phyloP scores from a whole-genome alignment of 805 yeast genomes.

The Zygosaccharomyces kombuchaensis region DNA sequence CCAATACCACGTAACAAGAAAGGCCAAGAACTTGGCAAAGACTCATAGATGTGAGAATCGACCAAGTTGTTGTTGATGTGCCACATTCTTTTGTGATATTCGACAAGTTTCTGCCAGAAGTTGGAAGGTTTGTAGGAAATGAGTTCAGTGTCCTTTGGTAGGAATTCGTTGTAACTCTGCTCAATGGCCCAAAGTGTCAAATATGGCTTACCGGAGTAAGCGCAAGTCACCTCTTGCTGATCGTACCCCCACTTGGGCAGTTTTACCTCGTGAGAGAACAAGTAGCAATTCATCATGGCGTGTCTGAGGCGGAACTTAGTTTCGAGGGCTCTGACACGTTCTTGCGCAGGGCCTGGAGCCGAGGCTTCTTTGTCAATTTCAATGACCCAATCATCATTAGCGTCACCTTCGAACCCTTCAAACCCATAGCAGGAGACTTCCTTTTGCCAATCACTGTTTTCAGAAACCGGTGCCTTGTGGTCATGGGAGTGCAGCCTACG shows the following conservation, averaged over 20 bases:
- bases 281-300: conserved; percentile 72
- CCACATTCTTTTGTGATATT: conserved; percentile 75
- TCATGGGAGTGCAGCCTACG: conserved; percentile 81
- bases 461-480: conserved; percentile 72
- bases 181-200: conserved; percentile 72
- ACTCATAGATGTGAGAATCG: conserved; percentile 66
- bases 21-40: conserved; percentile 73
- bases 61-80: conserved; percentile 64
- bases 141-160: conserved; percentile 43
- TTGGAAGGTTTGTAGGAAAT: conserved; percentile 50
- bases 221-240: conserved; percentile 82
- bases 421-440: conserved; percentile 75
- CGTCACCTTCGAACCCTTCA: conserved; percentile 74
- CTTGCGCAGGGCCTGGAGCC: conserved; percentile 47
- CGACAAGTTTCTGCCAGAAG: conserved; percentile 57
- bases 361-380: conserved; percentile 60
- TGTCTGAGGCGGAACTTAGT: conserved; percentile 72
- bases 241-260: conserved; percentile 81
- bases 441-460: conserved; percentile 70
- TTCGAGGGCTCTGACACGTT: conserved; percentile 57
- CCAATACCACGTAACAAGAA: conserved; percentile 70
- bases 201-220: conserved; percentile 58
- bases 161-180: conserved; percentile 51
- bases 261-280: conserved; percentile 70
- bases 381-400: conserved; percentile 76